Evolutionary conservation across 202 grass and related monocot genomes (phyloP).

Genomic region (Schoenoplectus triqueter): DNA sequence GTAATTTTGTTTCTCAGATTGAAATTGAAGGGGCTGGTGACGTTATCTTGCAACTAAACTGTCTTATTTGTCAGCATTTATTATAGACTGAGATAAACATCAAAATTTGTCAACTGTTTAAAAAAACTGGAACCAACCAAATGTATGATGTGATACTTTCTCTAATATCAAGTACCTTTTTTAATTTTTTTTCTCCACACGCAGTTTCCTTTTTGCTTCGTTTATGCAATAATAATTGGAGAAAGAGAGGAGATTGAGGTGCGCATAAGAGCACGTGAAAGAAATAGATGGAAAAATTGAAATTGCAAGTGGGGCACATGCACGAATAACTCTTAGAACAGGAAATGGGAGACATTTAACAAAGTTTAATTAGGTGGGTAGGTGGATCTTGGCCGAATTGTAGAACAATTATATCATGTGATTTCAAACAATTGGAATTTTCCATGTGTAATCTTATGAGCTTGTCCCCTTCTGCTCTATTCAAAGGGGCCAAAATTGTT

Average conservation of each 20-base stretch:
- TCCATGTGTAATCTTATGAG: slow-evolving; percentile 35
- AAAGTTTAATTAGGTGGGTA: slow-evolving; percentile 29
- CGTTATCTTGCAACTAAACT: background rate
- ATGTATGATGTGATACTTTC: background rate
- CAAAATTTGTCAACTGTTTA: background rate
- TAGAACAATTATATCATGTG: background rate
- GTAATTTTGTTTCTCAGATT: background rate
- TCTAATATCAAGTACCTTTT: slow-evolving; percentile 6
- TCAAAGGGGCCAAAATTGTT: background rate
- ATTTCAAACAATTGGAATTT: slow-evolving; percentile 9
- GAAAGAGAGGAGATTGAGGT: background rate
- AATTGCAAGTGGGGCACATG: slow-evolving; percentile 38
- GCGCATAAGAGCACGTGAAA: slow-evolving; percentile 38
- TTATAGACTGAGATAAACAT: background rate
- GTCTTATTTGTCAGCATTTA: background rate
- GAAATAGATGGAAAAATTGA: slow-evolving; percentile 21
- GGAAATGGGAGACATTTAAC: slow-evolving; percentile 37
- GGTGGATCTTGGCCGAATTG: slow-evolving; percentile 29
- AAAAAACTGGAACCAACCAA: background rate
- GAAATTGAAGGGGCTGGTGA: background rate
- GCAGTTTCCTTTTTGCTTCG: slow-evolving; percentile 6
- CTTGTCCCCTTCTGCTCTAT: slow-evolving; percentile 6
- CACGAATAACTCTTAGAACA: background rate
- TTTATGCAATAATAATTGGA: slow-evolving; percentile 23
- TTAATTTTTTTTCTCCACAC: background rate